Conservation (phyloP, 129 eudicot species). For the Ambrosia trifida region DNA sequence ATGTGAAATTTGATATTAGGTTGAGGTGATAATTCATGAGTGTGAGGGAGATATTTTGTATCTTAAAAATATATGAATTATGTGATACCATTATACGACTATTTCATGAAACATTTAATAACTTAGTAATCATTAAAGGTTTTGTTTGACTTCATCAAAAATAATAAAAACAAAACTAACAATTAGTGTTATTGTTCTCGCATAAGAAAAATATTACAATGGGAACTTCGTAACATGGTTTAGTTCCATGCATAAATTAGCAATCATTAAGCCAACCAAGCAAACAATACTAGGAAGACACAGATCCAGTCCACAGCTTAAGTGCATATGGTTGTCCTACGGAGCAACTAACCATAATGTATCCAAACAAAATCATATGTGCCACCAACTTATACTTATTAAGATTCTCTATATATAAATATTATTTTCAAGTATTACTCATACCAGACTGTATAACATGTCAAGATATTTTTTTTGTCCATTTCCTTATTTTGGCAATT, state of each 20-base stretch:
- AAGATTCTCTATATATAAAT: conserved; percentile 19
- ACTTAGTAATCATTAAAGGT: not conserved
- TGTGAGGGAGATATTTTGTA: no score
- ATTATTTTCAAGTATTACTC: not conserved
- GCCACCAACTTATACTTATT: conserved; percentile 30
- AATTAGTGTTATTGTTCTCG: not conserved
- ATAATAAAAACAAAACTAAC: not conserved
- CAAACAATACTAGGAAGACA: conserved; percentile 35
- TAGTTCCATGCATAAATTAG: conserved; percentile 31
- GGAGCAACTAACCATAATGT: conserved; percentile 22
- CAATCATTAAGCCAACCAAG: conserved; percentile 44
- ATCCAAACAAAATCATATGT: conserved; percentile 14
- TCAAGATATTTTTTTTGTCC: not conserved
- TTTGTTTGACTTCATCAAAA: not conserved
- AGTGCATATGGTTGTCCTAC: conserved; percentile 32
- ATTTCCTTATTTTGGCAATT: not conserved
- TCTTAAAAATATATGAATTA: no score
- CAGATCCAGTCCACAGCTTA: conserved; percentile 42
- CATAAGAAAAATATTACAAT: conserved; percentile 9
- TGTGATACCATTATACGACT: not conserved
- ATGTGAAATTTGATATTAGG: no score
- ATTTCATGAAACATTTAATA: no score
- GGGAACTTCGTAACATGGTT: conserved; percentile 37
- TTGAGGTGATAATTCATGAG: no score
- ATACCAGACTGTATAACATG: not conserved